Base-by-base conservation (phyloP, 306 rosid genomes). In the Vicia sativa region DNA sequence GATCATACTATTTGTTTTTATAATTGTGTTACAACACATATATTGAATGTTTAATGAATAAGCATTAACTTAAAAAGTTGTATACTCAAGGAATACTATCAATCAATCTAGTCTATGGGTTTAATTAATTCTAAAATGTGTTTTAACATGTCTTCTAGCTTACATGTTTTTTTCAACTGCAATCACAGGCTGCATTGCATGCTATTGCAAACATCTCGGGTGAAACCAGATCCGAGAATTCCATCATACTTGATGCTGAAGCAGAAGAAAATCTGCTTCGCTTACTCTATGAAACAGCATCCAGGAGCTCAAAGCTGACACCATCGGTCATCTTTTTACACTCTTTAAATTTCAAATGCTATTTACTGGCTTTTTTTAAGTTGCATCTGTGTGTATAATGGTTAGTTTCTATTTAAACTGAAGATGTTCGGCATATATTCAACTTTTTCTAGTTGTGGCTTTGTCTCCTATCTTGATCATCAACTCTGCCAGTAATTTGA, bases 201-300 rank as follows among this genome's bases (percentile, higher is more conserved):
- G 90, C 95, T 66, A 89, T 93, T 46, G 96, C 83, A 49, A 90
- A 88, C 73, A 90, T 93, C 52, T 76, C 81, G 0, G 98, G 98
- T 50, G 97, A 90, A 83, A 62, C 83, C 61, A 85, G 95, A 46
- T 49, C 88, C 7, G 89, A 79, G 73, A 80, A 80, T 78, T 75
- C 56, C 59, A 50, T 80, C 65, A 19, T 86, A 65, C 86, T 86
- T 46, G 74, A 74, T 71, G 82, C 82, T 65, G 85, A 80, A 73
- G 91, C 89, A 9, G 98, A 93, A 79, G 91, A 85, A 79, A 88
- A 75, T 72, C 75, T 93, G 72, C 81, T 80, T 31, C 76, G 78
- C 41, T 59, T 90, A 57, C 76, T 90, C 55, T 93, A 83, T 77
- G 89, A 81, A 79, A 73, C 81, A 4, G 90, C 90, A 63, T 79